These are phyloP conservation scores for Gryganskiella cystojenkinii DNA, from an alignment of 192 early-diverging fungal genomes.

Conservation along the genomic window DNA sequence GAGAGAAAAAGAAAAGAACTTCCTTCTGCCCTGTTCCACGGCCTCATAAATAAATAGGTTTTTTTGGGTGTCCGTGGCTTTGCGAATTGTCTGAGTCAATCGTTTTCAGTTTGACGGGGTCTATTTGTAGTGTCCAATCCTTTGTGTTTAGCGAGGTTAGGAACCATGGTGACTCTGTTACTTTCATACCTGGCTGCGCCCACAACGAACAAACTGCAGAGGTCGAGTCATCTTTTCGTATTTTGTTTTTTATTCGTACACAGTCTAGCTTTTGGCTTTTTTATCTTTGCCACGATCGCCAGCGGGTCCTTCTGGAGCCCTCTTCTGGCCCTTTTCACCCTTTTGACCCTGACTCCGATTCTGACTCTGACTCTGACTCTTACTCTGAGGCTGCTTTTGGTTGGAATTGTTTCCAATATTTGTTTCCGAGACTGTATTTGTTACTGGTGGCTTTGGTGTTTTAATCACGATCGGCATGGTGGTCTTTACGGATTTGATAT, in stretches of 20 bases:
- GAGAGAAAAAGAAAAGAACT: background rate
- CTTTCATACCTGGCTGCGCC: no score
- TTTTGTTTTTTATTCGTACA: background rate
- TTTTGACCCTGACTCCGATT: background rate
- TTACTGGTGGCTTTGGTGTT: conserved; percentile 2
- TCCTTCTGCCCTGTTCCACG: no score
- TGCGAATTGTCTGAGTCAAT: no score
- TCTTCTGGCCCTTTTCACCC: background rate
- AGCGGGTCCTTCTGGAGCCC: background rate
- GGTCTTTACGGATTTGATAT: conserved; percentile 34
- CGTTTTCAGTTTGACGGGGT: no score
- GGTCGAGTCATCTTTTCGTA: background rate
- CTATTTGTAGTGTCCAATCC: no score
- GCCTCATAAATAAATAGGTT: no score
- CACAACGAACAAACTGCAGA: no score
- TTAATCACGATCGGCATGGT: conserved; percentile 44
- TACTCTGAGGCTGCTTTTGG: background rate
- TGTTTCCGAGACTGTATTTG: background rate
- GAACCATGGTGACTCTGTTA: no score
- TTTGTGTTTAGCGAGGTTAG: no score
- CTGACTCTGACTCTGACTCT: background rate
- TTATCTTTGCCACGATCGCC: background rate
- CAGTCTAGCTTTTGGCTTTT: background rate
- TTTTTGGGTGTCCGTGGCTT: no score
- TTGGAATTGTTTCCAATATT: background rate